Evolutionary conservation across 2,329 filamentous ascomycete species (phyloP), one percentile per base, ranked within the genome.

Genomic region (Aspergillaceae sp.): DNA sequence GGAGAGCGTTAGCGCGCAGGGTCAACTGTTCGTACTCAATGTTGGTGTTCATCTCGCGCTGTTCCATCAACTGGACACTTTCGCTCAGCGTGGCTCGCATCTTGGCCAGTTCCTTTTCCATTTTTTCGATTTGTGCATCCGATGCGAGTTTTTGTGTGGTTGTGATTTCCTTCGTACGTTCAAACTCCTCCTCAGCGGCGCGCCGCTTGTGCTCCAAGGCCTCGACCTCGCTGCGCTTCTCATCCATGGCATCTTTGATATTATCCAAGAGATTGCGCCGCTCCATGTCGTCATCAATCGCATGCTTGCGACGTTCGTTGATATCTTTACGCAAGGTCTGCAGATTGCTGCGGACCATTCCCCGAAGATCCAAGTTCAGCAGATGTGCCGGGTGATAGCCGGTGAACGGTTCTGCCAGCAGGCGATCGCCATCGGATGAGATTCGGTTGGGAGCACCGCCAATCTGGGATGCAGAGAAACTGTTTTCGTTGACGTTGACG

Each of bases 91-190:
- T 84, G 2, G 84, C 80, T 37, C 90, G 79, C 87, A 97, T 94
- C 64, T 89, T 87, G 41, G 87, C 86, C n/a, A 98, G 74, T 65
- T 98, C 90, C 68, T 95, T 96, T 70, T 98, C 92, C 84, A 96
- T 94, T 74, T 92, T 92, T 69, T 98, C 92, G 58, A 98, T 95
- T 66, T 97, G 91, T 6, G 90, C 82, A 63, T 97, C 92, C 2
- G 84, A 87, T 5, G 83, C 84, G 63, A 91, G 80, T 70, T 94
- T 94, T 64, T 95, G 88, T 11, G 89, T 87, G 40, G 79, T 86
- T 5, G 86, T 91, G 48, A 81, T 80, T 74, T 96, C 92, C 62
- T 91, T 91, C 19, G 88, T 90, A 69, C 87, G 89, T 61, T 96
- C 89, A 62, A 95, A 94, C 63, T 96, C 90, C 60, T 94, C 87